Conservation (phyloP, 2,329 filamentous ascomycete genomes). For the Calonectria multiphialidica region DNA sequence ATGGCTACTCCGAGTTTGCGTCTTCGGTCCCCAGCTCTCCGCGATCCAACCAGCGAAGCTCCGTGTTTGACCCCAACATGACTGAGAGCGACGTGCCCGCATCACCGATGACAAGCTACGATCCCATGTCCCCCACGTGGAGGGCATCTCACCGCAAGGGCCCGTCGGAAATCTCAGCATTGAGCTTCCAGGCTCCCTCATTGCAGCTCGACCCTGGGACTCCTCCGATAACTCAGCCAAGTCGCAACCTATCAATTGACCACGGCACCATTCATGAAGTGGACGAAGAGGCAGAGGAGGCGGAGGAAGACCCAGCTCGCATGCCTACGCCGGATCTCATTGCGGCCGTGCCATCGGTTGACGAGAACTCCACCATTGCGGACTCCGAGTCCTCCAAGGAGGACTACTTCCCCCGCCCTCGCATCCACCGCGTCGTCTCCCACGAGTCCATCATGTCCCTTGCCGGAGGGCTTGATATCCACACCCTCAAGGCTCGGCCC, state of each 20-base stretch:
- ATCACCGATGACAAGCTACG: slow-evolving; percentile 83
- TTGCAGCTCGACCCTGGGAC: slow-evolving; percentile 51
- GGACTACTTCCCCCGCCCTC: slow-evolving; percentile 54
- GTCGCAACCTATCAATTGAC: slow-evolving; percentile 37
- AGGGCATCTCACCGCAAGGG: slow-evolving; percentile 65
- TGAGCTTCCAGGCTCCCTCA: slow-evolving; percentile 58
- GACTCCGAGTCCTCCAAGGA: slow-evolving; percentile 48
- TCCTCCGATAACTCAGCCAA: slow-evolving; percentile 34
- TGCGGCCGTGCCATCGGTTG: slow-evolving; percentile 47
- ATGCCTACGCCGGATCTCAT: slow-evolving; percentile 40
- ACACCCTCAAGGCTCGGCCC: slow-evolving; percentile 80
- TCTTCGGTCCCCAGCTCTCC: slow-evolving; percentile 88
- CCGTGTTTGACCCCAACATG: slow-evolving; percentile 81
- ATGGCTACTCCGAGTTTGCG: slow-evolving; percentile 74
- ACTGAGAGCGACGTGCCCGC: slow-evolving; percentile 75
- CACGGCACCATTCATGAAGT: slow-evolving; percentile 52
- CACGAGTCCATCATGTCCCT: slow-evolving; percentile 93
- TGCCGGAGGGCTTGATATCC: slow-evolving; percentile 89
- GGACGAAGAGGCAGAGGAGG: slow-evolving; percentile 47
- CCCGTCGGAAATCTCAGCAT: slow-evolving; percentile 66
- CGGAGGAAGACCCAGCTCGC: slow-evolving; percentile 32
- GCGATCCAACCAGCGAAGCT: slow-evolving; percentile 77
- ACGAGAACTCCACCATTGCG: slow-evolving; percentile 50
- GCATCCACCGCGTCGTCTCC: slow-evolving; percentile 76
- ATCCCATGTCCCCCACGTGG: slow-evolving; percentile 74